A percentile compares a stretch with the other conserved stretches of the same genome.
Conservation (phyloP, 371 early-diverging fungal genomes). For the Encephalitozoon cuniculi region DNA sequence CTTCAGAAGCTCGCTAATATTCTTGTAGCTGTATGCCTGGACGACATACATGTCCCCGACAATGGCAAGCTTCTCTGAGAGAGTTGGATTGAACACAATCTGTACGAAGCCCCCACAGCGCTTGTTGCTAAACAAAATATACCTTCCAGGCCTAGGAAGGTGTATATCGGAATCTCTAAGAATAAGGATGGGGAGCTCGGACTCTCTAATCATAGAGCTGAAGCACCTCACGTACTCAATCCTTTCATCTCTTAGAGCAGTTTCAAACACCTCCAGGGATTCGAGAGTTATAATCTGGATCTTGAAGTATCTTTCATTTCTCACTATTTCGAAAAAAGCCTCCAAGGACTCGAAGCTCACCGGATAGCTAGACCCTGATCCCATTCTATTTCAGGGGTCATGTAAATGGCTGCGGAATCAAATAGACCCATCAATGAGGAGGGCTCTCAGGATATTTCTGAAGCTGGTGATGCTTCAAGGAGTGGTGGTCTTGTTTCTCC, state of each 20-base stretch:
- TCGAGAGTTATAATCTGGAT: conserved; percentile 5
- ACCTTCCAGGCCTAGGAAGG: background rate
- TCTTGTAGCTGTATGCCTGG: background rate
- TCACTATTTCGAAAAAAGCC: background rate
- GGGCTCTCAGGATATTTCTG: background rate
- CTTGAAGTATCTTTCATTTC: background rate
- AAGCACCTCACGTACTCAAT: background rate
- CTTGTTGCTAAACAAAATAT: background rate
- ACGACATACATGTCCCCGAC: background rate
- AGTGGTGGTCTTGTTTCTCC: background rate
- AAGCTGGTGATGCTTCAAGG: background rate
- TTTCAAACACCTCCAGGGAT: background rate
- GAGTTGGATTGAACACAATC: background rate
- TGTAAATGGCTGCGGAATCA: background rate
- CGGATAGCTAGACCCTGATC: background rate
- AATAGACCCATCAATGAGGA: background rate
- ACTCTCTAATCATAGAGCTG: background rate
- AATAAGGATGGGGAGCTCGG: background rate
- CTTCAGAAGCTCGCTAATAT: background rate
- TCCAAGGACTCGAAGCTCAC: background rate
- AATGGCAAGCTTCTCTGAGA: background rate
- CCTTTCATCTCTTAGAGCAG: background rate
- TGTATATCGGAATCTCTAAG: background rate
- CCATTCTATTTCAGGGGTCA: background rate
- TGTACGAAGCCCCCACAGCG: background rate